phyloP scores from a whole-genome alignment of 306 rosid genomes.

The Prunus mongolica region DNA sequence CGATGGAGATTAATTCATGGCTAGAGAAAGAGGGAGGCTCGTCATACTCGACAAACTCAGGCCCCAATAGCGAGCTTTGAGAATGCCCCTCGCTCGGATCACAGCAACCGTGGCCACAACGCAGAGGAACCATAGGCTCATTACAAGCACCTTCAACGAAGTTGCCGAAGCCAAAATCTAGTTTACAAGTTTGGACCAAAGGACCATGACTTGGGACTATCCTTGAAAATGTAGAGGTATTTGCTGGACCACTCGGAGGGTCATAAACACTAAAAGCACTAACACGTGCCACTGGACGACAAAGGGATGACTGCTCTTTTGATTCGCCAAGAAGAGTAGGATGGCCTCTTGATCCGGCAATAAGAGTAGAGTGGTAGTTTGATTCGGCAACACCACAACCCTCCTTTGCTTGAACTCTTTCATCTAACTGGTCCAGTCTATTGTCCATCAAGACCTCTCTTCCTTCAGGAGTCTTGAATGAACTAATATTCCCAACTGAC shows the following conservation, averaged over 20 bases:
- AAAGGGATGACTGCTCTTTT: conserved; percentile 34
- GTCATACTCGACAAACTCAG: conserved; percentile 61
- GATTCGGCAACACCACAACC: conserved; percentile 16
- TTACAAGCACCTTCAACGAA: conserved; percentile 33
- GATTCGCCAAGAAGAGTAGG: conserved; percentile 10
- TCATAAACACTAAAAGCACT: conserved; percentile 64
- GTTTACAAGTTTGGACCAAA: conserved; percentile 36
- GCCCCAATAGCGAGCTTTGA: conserved; percentile 53
- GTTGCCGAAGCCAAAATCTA: conserved; percentile 35
- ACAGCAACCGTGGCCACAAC: conserved; percentile 66
- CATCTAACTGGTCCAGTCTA: conserved; percentile 22
- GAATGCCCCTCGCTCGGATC: conserved; percentile 20
- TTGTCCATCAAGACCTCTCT: conserved; percentile 30
- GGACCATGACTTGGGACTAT: conserved; percentile 42
- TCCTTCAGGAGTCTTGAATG: conserved; percentile 28
- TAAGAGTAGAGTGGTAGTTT: conserved; percentile 21
- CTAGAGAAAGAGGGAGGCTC: conserved; percentile 57
- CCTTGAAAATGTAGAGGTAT: conserved; percentile 25
- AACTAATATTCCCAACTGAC: conserved; percentile 38
- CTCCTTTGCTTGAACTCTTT: conserved; percentile 19
- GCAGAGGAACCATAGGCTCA: conserved; percentile 52
- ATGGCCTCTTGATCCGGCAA: conserved; percentile 23
- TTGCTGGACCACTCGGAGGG: conserved; percentile 25
- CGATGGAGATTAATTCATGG: conserved; percentile 52
- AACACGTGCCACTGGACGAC: conserved; percentile 48